A percentile compares a stretch with the other conserved stretches of the same genome.
phyloP scores from a whole-genome alignment of 495 filamentous ascomycete species.

The Daldinia loculata region DNA sequence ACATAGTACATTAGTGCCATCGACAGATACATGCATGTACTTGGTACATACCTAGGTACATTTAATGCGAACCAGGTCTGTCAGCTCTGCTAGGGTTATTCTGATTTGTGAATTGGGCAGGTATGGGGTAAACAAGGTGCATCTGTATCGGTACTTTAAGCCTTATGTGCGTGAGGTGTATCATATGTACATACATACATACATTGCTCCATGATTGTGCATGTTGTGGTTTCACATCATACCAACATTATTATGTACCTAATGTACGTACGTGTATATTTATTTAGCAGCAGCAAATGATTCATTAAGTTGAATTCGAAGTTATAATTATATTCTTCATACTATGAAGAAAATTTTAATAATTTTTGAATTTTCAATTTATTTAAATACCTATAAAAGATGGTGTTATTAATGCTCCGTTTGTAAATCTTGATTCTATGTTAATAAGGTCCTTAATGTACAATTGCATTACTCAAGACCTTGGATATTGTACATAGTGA shows the following conservation, averaged over 20 bases:
- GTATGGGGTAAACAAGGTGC: slow-evolving; percentile 6
- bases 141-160: background rate
- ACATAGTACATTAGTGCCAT: slow-evolving; percentile 34
- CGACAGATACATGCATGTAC: slow-evolving; percentile 18
- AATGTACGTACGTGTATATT: background rate
- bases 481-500: slow-evolving; percentile 3
- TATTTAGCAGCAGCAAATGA: background rate
- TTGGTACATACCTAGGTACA: slow-evolving; percentile 16
- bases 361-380: background rate
- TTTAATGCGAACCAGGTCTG: background rate
- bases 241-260: background rate
- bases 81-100: background rate
- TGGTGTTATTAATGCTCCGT: background rate
- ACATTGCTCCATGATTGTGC: background rate
- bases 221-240: background rate
- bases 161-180: slow-evolving; percentile 3
- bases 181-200: slow-evolving; percentile 6
- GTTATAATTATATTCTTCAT: background rate
- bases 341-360: too few relatives aligned
- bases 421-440: background rate
- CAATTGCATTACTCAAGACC: background rate
- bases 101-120: slow-evolving; percentile 6
- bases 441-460: background rate
- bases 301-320: background rate
- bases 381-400: background rate